Evolutionary conservation across 768 basidiomycete genomes (phyloP).

Genomic region (Leccinum disarticulatum): DNA sequence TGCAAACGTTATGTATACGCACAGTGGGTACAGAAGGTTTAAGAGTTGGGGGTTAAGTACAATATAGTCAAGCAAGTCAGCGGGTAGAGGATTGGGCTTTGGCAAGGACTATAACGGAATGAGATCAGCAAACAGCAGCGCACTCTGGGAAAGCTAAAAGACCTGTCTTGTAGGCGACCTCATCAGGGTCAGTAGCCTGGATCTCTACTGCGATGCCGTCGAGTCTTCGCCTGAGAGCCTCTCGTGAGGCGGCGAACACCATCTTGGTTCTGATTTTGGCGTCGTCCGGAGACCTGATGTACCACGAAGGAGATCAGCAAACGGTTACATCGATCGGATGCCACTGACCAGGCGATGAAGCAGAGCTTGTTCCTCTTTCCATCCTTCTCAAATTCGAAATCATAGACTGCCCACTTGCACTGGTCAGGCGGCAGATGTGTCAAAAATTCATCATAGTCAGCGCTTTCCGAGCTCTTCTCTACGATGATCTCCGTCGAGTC

Average conservation of each 20-base stretch:
- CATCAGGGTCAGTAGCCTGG: slow-evolving; percentile 76
- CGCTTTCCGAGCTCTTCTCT: slow-evolving; percentile 52
- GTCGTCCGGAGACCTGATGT: slow-evolving; percentile 77
- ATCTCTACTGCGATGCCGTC: slow-evolving; percentile 82
- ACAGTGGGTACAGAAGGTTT: slow-evolving; percentile 9
- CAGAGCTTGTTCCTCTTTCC: slow-evolving; percentile 84
- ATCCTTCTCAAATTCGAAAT: slow-evolving; percentile 79
- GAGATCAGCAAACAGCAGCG: slow-evolving; percentile 7
- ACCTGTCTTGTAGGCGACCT: slow-evolving; percentile 75
- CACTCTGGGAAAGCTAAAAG: slow-evolving; percentile 20
- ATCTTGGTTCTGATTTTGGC: slow-evolving; percentile 91
- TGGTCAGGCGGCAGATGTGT: slow-evolving; percentile 65
- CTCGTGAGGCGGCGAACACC: slow-evolving; percentile 90
- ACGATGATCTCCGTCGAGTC: slow-evolving; percentile 71
- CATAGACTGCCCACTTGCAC: slow-evolving; percentile 89
- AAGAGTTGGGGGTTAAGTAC: slow-evolving; percentile 8
- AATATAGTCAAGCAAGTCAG: slow-evolving; percentile 13
- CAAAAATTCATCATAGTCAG: slow-evolving; percentile 73
- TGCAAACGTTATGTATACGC: slow-evolving; percentile 12
- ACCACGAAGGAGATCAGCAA: not conserved
- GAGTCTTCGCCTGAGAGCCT: slow-evolving; percentile 70
- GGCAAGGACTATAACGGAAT: slow-evolving; percentile 11
- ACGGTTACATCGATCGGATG: not conserved
- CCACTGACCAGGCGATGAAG: slow-evolving; percentile 83
- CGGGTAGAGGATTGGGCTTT: slow-evolving; percentile 14